A percentile compares a stretch with the other conserved stretches of the same genome.
Conservation (phyloP, 352 stramenopile genomes). For the Pythium aristosporum region DNA sequence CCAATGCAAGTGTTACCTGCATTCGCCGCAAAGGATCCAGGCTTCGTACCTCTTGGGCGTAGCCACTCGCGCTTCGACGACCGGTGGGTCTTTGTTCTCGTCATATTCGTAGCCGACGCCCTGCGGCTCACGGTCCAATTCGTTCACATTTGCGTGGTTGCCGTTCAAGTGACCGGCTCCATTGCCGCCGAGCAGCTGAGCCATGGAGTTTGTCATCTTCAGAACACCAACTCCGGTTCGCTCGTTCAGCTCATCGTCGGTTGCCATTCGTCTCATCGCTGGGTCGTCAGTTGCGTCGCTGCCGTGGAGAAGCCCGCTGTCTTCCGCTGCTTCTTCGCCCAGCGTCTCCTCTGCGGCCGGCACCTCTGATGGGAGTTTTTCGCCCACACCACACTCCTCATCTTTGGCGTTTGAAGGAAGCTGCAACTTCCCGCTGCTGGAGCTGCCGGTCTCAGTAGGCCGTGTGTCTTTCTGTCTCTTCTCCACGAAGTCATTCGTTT, state of each 20-base stretch:
- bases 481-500: background rate
- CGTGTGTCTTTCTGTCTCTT: background rate
- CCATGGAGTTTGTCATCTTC: conserved; percentile 3
- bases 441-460: too few relatives aligned
- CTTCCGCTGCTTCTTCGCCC: background rate
- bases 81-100: conserved; percentile 12
- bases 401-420: background rate
- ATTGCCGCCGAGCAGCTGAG: conserved; percentile 2
- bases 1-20: background rate
- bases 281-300: background rate
- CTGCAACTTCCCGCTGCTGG: background rate
- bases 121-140: conserved; percentile 30
- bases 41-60: conserved; percentile 11
- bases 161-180: background rate
- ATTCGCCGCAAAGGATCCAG: background rate
- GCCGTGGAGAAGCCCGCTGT: background rate
- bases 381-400: background rate
- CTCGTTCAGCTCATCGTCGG: background rate
- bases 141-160: conserved; percentile 22
- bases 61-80: background rate
- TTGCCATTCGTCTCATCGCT: background rate
- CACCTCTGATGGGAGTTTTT: background rate
- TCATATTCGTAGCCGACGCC: conserved; percentile 51
- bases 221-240: background rate
- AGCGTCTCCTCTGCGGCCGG: background rate